phyloP scores from a whole-genome alignment of 768 basidiomycete species.

The Termitomyces sp. region DNA sequence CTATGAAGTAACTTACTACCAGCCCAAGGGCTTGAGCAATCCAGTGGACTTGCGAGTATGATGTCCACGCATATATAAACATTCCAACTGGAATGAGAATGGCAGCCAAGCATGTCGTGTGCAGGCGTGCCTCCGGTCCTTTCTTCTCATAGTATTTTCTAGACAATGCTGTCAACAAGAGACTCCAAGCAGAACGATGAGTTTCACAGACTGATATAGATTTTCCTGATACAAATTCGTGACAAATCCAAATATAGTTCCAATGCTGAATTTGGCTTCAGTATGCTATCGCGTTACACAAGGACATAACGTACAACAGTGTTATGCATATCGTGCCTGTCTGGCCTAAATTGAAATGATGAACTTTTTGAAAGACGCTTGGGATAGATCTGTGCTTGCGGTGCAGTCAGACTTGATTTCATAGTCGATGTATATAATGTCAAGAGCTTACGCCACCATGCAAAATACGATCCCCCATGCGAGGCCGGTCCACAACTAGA shows the following conservation, averaged over 20 bases:
- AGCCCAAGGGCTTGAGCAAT: constrained; percentile 57
- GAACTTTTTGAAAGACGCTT: constrained; percentile 53
- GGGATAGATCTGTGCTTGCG: constrained; percentile 44
- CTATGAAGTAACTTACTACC: constrained; percentile 20
- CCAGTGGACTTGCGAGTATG: constrained; percentile 55
- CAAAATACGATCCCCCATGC: constrained; percentile 75
- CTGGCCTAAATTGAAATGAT: constrained; percentile 56
- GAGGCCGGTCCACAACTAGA: constrained; percentile 67
- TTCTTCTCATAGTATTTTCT: constrained; percentile 30
- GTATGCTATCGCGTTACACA: background rate
- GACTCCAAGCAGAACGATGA: too few species aligned
- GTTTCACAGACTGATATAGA: constrained; percentile 28
- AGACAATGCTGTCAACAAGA: background rate
- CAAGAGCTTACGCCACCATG: constrained; percentile 48
- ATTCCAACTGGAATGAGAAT: constrained; percentile 54
- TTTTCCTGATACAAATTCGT: constrained; percentile 46
- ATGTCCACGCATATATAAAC: constrained; percentile 74
- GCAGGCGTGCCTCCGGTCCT: constrained; percentile 60
- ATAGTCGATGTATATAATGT: background rate
- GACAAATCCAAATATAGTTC: constrained; percentile 44
- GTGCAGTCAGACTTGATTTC: background rate
- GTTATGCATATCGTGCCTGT: constrained; percentile 58
- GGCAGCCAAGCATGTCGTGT: constrained; percentile 50
- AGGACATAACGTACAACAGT: constrained; percentile 37
- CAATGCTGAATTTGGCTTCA: constrained; percentile 38